phyloP scores from a whole-genome alignment of 306 rosid species.

The Acmispon strigosus region DNA sequence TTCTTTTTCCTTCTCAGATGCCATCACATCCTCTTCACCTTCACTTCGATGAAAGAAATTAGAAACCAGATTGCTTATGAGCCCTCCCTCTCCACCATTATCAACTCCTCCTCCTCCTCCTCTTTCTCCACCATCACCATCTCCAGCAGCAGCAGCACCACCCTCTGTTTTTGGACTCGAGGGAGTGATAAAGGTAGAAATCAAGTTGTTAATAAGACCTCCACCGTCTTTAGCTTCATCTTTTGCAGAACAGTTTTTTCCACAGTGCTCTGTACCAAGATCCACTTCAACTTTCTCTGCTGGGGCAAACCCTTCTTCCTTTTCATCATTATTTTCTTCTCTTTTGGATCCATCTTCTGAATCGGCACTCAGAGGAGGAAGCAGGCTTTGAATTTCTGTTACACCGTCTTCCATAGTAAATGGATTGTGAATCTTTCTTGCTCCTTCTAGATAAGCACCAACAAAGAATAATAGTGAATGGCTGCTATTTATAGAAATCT shows the following conservation, averaged over 20 bases:
- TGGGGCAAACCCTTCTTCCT: slow-evolving; percentile 2
- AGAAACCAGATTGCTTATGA: slow-evolving; percentile 26
- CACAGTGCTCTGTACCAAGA: neutral
- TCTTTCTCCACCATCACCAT: neutral
- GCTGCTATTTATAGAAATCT: too few relatives aligned
- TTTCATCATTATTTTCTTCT: neutral
- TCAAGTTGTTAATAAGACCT: slow-evolving; percentile 25
- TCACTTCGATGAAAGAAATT: slow-evolving; percentile 24
- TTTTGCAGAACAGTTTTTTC: neutral
- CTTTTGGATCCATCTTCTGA: slow-evolving; percentile 6
- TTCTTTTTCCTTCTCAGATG: neutral
- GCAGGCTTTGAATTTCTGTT: neutral
- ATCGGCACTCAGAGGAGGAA: neutral
- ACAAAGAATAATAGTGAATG: neutral
- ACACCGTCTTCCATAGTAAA: slow-evolving; percentile 28
- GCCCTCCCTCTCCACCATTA: slow-evolving; percentile 7
- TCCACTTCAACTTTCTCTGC: neutral
- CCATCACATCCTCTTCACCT: neutral
- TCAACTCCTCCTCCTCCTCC: neutral
- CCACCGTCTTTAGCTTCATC: neutral
- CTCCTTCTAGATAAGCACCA: neutral
- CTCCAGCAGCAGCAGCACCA: neutral
- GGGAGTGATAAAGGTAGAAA: slow-evolving; percentile 19
- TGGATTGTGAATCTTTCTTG: neutral
- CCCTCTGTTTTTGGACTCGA: slow-evolving; percentile 1